Evolutionary conservation across 148 eudicot genomes (phyloP).

Genomic region (Heliamphora exappendiculata): DNA sequence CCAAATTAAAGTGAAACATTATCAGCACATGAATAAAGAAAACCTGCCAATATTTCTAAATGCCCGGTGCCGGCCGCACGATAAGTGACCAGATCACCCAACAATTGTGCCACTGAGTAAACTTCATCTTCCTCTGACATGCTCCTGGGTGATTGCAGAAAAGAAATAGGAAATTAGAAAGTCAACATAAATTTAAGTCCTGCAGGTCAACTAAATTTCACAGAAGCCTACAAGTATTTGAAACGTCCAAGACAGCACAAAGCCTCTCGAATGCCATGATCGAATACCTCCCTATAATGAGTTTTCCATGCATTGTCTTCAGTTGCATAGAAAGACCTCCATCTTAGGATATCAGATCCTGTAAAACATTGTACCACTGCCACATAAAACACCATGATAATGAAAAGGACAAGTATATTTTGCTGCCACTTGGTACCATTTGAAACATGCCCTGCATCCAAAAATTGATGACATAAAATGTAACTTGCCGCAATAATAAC

Average conservation of each 20-base stretch:
- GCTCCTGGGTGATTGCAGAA: conserved; percentile 29
- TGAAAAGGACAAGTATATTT: conserved; percentile 36
- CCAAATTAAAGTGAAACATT: neutral
- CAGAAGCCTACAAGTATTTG: conserved; percentile 61
- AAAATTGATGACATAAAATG: neutral
- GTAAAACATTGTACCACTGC: conserved; percentile 56
- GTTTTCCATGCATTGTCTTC: conserved; percentile 72
- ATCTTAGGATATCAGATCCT: conserved; percentile 62
- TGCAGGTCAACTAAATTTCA: conserved; percentile 8
- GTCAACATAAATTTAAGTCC: neutral
- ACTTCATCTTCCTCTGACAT: conserved; percentile 69
- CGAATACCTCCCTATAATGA: conserved; percentile 77
- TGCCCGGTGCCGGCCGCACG: conserved; percentile 79
- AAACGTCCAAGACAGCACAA: conserved; percentile 78
- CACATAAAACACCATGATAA: conserved; percentile 38
- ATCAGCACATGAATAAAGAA: neutral
- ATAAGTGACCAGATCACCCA: conserved; percentile 76
- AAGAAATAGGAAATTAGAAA: neutral
- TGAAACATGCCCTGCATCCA: conserved; percentile 34
- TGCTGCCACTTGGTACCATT: conserved; percentile 35
- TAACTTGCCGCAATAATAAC: neutral
- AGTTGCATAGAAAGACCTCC: conserved; percentile 70
- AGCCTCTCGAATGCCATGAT: conserved; percentile 82
- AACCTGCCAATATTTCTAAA: conserved; percentile 79
- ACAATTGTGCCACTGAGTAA: conserved; percentile 61